Percentiles rank a stretch among this genome's conserved stretches.
These are phyloP conservation scores for Lachancea cidri DNA, from an alignment of 805 yeast species.

Conservation along the genomic window DNA sequence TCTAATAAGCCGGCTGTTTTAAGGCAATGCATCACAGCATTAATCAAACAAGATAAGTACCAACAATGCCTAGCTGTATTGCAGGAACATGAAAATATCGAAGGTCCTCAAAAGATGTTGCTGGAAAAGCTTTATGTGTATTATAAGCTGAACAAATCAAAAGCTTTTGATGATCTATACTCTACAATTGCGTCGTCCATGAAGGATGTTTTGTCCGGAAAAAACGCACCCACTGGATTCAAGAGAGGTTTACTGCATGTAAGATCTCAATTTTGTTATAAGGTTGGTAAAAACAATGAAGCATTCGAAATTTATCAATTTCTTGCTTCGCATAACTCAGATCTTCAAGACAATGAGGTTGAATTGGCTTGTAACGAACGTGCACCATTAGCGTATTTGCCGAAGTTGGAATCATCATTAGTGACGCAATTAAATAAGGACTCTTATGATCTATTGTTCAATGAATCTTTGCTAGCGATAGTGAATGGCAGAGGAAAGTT, in stretches of 20 bases:
- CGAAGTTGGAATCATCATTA: constrained; percentile 12
- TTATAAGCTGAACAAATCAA: constrained; percentile 46
- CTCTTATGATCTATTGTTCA: constrained; percentile 60
- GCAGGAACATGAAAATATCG: constrained; percentile 34
- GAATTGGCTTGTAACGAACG: constrained; percentile 67
- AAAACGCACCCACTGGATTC: not conserved
- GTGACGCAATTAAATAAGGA: constrained; percentile 19
- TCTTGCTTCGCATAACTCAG: constrained; percentile 36
- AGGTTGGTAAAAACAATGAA: constrained; percentile 44
- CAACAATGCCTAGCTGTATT: constrained; percentile 44
- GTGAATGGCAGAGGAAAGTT: constrained; percentile 37
- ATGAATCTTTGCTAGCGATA: constrained; percentile 53
- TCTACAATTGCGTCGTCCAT: constrained; percentile 11
- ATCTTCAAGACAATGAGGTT: constrained; percentile 35
- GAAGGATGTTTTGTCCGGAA: constrained; percentile 12
- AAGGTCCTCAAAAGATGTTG: constrained; percentile 35
- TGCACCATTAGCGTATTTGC: constrained; percentile 53
- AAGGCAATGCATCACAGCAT: constrained; percentile 49
- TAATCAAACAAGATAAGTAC: constrained; percentile 63
- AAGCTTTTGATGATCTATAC: constrained; percentile 28
- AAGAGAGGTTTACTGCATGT: constrained; percentile 43
- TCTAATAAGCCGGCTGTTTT: constrained; percentile 22
- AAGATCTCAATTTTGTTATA: constrained; percentile 49
- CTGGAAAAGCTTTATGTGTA: constrained; percentile 58
- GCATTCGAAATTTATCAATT: constrained; percentile 49